These are phyloP conservation scores for Colletotrichum gigasporum DNA, from an alignment of 2,329 filamentous ascomycete species.

Conservation along the genomic window DNA sequence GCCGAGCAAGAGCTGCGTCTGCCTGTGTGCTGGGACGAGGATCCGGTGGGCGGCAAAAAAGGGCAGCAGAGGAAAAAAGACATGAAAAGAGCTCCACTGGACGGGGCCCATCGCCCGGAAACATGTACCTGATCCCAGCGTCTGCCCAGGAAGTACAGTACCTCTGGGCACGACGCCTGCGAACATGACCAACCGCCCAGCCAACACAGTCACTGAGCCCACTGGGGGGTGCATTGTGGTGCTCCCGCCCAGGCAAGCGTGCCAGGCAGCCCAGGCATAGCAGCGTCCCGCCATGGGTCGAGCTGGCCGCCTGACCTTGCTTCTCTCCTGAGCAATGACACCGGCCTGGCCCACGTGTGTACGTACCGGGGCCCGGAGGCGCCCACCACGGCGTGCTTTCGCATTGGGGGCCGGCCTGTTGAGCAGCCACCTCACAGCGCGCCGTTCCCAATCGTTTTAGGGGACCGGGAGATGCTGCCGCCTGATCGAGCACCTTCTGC, in stretches of 20 bases:
- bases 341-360: conserved; percentile 2
- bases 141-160: too few relatives aligned
- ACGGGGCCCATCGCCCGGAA: background rate
- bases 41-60: background rate
- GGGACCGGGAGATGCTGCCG: background rate
- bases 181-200: conserved; percentile 10
- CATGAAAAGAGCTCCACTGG: conserved; percentile 13
- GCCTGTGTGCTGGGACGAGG: background rate
- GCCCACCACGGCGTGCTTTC: background rate
- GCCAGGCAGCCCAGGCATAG: background rate
- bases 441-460: background rate
- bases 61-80: background rate
- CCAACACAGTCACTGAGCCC: background rate
- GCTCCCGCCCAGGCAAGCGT: too few relatives aligned
- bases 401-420: background rate
- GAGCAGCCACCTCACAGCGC: background rate
- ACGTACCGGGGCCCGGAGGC: conserved; percentile 1
- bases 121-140: background rate
- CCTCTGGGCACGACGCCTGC: background rate
- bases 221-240: background rate
- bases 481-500: background rate
- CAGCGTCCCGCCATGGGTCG: conserved; percentile 2
- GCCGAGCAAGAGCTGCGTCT: too few relatives aligned
- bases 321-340: conserved; percentile 7
- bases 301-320: conserved; percentile 8